Evolutionary conservation across 106 monocot genomes (phyloP), one percentile per base, ranked within the genome.

Genomic region (Dendrobium officinale): DNA sequence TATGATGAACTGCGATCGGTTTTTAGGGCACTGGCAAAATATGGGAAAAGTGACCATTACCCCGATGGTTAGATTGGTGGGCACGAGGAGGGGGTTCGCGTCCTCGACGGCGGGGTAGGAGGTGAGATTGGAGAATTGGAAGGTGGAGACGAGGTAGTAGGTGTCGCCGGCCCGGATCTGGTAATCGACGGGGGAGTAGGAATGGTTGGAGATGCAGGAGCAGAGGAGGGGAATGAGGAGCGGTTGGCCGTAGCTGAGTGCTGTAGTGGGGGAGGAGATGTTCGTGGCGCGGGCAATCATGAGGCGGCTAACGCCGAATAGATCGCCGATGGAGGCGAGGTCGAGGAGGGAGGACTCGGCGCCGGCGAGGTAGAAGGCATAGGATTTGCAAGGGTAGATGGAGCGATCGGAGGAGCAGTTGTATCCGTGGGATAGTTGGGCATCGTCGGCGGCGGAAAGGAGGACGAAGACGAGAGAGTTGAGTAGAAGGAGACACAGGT

Each of bases 351-450:
- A 10, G 1, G 55, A 58, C 64, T 49, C 41, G 33, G 80, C 22
- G 9, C 81, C 79, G 26, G 88, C 91, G 54, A 90, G 89, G 89
- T 87, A 95, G 85, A 91, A 85, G 73, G 87, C 90, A 83, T 88
- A 95, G 80, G 95, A 82, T 41, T 77, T 83, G 83, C 92, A 92
- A 0, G 95, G 92, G 85, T 95, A 92, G 64, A 85, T 42, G 77
- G 75, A 81, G 7, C 73, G 61, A 80, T 85, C 79, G 79, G 87
- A 40, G 16, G 83, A 80, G 90, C 95, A 95, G 74, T 58, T 79
- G 82, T 85, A 86, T 80, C 90, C 92, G 55, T 78, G 78, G 70
- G 80, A 72, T 55, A 54, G 44, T 19, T 7, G 8, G 58, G 73
- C 24, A 43, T 29, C 75, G 16, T 31, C 58, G 44, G 70, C 76